phyloP scores from a whole-genome alignment of 768 basidiomycete species.

The Tricholoma matsutake region DNA sequence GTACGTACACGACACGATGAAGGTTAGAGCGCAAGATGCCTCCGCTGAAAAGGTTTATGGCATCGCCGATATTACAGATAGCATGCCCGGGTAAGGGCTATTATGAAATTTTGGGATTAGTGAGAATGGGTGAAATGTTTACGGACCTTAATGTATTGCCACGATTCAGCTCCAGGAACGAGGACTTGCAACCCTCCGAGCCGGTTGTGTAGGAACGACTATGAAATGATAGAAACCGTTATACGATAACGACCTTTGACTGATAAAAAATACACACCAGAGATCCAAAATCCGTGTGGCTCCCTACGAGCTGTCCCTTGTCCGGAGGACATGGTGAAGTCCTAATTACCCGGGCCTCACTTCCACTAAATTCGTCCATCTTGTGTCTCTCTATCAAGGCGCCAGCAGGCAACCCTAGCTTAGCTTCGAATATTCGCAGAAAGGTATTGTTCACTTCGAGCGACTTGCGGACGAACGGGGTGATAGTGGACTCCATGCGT shows the following conservation, averaged over 20 bases:
- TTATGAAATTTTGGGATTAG: not conserved
- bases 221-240: constrained; percentile 20
- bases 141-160: constrained; percentile 67
- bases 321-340: constrained; percentile 38
- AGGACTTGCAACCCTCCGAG: constrained; percentile 71
- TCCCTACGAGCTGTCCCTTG: constrained; percentile 48
- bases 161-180: constrained; percentile 54
- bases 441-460: constrained; percentile 51
- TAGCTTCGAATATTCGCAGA: constrained; percentile 55
- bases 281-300: constrained; percentile 75
- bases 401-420: constrained; percentile 50
- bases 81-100: constrained; percentile 51
- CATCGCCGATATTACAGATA: constrained; percentile 48
- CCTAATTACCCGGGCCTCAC: constrained; percentile 55
- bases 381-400: constrained; percentile 42
- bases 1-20: constrained; percentile 17
- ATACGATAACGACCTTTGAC: constrained; percentile 29
- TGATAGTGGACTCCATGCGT: constrained; percentile 47
- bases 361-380: constrained; percentile 46
- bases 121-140: not conserved
- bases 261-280: constrained; percentile 37
- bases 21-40: constrained; percentile 21
- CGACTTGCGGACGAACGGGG: constrained; percentile 57
- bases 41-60: constrained; percentile 16
- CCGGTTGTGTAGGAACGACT: constrained; percentile 69